A percentile compares a stretch with the other conserved stretches of the same genome.
Conservation (phyloP, 352 stramenopile species). For the Phytophthora europaea region DNA sequence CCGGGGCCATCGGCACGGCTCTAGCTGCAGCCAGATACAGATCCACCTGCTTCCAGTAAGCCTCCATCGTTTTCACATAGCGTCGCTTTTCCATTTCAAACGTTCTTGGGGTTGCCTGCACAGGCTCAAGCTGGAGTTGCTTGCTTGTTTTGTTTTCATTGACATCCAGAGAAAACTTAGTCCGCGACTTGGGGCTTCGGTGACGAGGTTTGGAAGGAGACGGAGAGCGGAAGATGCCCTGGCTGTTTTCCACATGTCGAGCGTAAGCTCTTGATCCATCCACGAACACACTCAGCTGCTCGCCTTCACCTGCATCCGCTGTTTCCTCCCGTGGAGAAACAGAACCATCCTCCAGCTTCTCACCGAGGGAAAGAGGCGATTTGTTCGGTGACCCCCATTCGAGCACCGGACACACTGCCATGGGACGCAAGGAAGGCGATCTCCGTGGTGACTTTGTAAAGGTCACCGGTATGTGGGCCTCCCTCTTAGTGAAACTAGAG, state of each 20-base stretch:
- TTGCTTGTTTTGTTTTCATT: conserved; percentile 37
- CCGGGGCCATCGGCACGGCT: conserved; percentile 69
- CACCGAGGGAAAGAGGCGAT: conserved; percentile 4
- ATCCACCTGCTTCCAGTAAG: conserved; percentile 88
- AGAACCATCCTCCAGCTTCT: conserved; percentile 11
- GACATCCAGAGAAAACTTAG: conserved; percentile 56
- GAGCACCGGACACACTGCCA: conserved; percentile 68
- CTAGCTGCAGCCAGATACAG: conserved; percentile 59
- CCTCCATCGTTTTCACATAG: conserved; percentile 85
- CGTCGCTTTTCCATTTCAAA: conserved; percentile 83
- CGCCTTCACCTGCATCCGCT: conserved; percentile 17
- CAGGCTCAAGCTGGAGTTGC: conserved; percentile 51
- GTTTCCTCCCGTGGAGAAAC: conserved; percentile 26
- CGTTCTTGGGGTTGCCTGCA: conserved; percentile 69
- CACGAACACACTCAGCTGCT: conserved; percentile 59
- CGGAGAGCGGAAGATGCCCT: conserved; percentile 61
- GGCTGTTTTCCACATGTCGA: conserved; percentile 75
- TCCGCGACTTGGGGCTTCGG: conserved; percentile 35
- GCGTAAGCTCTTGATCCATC: conserved; percentile 68
- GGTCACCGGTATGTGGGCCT: conserved; percentile 57
- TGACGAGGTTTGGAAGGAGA: conserved; percentile 55
- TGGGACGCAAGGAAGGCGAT: conserved; percentile 49
- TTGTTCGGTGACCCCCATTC: conserved; percentile 47
- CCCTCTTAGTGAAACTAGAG: conserved; percentile 67
- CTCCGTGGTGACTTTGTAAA: conserved; percentile 46